Percentiles rank a stretch among this genome's conserved stretches.
Evolutionary conservation across 2,329 filamentous ascomycete genomes (phyloP).

Genomic region (Phialophora tarda): DNA sequence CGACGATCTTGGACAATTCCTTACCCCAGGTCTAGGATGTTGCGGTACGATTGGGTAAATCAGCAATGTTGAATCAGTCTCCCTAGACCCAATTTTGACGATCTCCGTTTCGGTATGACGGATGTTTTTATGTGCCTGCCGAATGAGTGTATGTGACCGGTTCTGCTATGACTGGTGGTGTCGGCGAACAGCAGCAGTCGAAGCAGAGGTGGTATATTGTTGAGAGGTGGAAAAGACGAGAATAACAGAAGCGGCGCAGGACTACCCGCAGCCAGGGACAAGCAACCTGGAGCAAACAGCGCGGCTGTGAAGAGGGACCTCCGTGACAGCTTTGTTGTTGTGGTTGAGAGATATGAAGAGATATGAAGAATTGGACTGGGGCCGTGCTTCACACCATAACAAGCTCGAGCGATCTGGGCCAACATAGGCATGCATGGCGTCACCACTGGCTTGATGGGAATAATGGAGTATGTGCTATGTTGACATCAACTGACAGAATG

Average conservation of each 20-base stretch:
- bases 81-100: constrained; percentile 6
- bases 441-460: constrained; percentile 11
- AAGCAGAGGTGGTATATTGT: background rate
- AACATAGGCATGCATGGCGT: constrained; percentile 11
- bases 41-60: constrained; percentile 5
- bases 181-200: background rate
- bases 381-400: constrained; percentile 18
- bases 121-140: background rate
- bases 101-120: constrained; percentile 12
- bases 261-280: background rate
- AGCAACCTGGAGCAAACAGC: background rate
- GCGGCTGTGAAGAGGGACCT: background rate
- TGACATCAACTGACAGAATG: constrained; percentile 11
- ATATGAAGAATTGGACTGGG: constrained; percentile 11
- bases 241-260: background rate
- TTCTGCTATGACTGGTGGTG: background rate
- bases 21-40: constrained; percentile 1
- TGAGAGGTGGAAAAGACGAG: background rate
- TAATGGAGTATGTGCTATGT: constrained; percentile 2
- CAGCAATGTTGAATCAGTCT: constrained; percentile 2
- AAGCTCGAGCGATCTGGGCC: constrained; percentile 9
- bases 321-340: constrained; percentile 6
- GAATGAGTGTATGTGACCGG: background rate
- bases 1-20: too few relatives aligned
- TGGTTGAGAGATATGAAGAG: background rate